A percentile compares a stretch with the other conserved stretches of the same genome.
These are phyloP conservation scores for Verticillium klebahnii DNA, from an alignment of 2,329 filamentous ascomycete genomes.

Conservation along the genomic window DNA sequence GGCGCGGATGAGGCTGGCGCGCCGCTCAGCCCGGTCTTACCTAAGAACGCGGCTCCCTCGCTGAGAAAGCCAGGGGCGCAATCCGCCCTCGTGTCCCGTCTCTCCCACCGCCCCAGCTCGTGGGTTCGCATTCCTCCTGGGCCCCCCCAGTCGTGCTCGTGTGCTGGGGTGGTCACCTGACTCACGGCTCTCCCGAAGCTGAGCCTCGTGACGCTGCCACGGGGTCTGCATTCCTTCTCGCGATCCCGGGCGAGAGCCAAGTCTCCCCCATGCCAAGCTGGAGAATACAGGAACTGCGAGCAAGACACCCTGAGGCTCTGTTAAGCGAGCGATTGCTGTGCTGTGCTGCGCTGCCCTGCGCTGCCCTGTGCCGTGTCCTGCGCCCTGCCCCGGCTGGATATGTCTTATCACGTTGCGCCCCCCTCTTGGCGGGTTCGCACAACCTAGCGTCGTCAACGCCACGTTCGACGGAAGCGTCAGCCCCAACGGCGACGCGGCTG, in stretches of 20 bases:
- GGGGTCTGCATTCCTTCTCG: too few species aligned
- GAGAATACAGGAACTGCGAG: too few species aligned
- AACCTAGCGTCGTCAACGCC: not conserved
- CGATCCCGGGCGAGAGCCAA: too few species aligned
- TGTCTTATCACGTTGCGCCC: too few species aligned
- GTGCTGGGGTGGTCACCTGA: not conserved
- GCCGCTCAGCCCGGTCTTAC: not conserved
- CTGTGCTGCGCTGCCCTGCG: too few species aligned
- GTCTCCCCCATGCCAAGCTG: too few species aligned
- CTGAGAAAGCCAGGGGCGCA: not conserved
- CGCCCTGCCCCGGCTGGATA: too few species aligned
- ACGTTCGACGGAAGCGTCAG: not conserved
- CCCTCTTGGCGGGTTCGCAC: too few species aligned
- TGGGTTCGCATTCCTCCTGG: not conserved
- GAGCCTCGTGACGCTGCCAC: not conserved
- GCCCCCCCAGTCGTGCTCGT: not conserved
- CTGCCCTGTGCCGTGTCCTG: too few species aligned
- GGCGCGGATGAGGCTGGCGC: not conserved
- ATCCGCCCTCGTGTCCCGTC: not conserved
- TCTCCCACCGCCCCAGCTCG: not conserved
- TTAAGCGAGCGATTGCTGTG: too few species aligned
- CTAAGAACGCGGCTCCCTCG: not conserved
- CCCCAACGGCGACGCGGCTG: not conserved
- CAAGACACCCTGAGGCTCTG: too few species aligned
- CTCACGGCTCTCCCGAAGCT: not conserved